Base-by-base conservation (phyloP, 2,329 filamentous ascomycete genomes). In the Pseudogymnoascus sp. region DNA sequence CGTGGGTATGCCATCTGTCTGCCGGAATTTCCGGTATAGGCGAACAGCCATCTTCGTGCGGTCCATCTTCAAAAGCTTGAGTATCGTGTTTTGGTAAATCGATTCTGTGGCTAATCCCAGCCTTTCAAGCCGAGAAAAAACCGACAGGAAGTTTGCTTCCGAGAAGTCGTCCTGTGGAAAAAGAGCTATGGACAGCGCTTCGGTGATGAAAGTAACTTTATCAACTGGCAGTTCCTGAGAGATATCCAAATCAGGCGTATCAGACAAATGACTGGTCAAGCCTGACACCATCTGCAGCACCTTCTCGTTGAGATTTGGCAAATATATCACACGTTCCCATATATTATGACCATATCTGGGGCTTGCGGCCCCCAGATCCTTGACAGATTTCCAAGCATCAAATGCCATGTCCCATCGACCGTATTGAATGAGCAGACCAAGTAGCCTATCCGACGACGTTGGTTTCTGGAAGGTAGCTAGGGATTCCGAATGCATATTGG, bases 1-100 rank as follows among this genome's bases (percentile, higher is more conserved):
- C 28, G 73, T 68, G 11, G 60, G 36, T 8, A 68, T 57, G 4
- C 64, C 51, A 13, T 61, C 36, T 7, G 60, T 62, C 21, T 63
- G 19, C 1, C 71, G 69, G 21, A 65, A 61, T 45, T 63, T 66
- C 60, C 68, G 65, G 65, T 74, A 75, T 34, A 65, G 67, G 23
- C 65, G 45, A 14, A 71, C 48, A 23, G 67, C 68, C 19, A 70
- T 51, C 10, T 68, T 64, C 4, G 63, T 60, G 31, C 72, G 48
- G 10, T 67, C 66, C 13, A 68, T 54, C 19, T 62, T 45, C 8
- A 70, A 7, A 28, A 74, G 68, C 51, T 65, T 67, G 10, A 61
- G 34, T 39, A 69, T 64, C 19, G 65, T 57, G 28, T 65, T 43
- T 23, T 66, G 45, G 62, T 71, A 73, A 5, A 70, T 19, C 6